Evolutionary conservation across 768 basidiomycete species (phyloP).

Genomic region (Strobilomyces dryophilus): DNA sequence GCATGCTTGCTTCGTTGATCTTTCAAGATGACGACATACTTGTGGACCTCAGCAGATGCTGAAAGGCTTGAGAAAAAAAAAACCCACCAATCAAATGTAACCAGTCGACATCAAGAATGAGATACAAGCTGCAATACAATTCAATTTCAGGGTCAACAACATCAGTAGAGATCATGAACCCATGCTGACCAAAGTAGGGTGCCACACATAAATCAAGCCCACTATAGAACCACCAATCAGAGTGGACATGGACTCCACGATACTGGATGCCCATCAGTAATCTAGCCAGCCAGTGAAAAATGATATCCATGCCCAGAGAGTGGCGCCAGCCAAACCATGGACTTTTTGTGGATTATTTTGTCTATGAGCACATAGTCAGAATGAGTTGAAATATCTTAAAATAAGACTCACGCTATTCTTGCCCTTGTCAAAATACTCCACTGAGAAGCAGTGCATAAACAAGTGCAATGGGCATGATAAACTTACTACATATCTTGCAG

Average conservation of each 20-base stretch:
- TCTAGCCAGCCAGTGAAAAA: no score
- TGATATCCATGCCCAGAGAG: conserved; percentile 49
- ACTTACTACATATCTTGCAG: conserved; percentile 82
- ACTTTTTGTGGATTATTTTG: conserved; percentile 90
- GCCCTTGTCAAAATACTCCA: conserved; percentile 87
- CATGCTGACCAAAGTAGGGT: conserved; percentile 50
- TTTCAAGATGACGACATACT: conserved; percentile 85
- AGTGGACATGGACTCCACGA: conserved; percentile 73
- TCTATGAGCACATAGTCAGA: conserved; percentile 34
- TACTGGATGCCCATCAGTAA: no score
- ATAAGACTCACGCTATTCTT: conserved; percentile 58
- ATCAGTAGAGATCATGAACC: conserved; percentile 11
- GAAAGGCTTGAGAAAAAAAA: neutral
- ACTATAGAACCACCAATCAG: conserved; percentile 68
- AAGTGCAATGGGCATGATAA: neutral
- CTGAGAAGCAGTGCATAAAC: conserved; percentile 29
- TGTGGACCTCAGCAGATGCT: conserved; percentile 3
- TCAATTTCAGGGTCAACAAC: neutral
- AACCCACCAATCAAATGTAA: conserved; percentile 74
- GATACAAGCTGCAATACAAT: conserved; percentile 45
- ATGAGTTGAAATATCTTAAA: neutral
- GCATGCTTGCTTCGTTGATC: conserved; percentile 76
- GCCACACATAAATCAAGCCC: conserved; percentile 75
- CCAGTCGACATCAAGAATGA: conserved; percentile 69
- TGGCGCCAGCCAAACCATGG: conserved; percentile 81